Conservation (phyloP, 2,329 filamentous ascomycete species). For the Rutstroemia sp. region DNA sequence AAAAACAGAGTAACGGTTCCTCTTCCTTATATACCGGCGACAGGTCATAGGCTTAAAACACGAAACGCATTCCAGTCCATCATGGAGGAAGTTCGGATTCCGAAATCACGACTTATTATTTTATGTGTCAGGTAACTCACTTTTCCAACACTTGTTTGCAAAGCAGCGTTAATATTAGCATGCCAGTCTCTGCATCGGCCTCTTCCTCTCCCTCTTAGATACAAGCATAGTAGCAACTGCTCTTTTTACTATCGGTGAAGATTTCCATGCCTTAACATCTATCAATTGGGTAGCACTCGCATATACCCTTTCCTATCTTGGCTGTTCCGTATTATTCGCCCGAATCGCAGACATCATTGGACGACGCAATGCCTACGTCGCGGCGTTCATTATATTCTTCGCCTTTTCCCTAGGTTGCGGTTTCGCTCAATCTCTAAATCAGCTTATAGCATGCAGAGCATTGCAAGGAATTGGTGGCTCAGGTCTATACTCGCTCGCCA, state of each 20-base stretch:
- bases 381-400: slow-evolving; percentile 45
- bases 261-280: slow-evolving; percentile 39
- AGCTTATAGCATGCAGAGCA: slow-evolving; percentile 31
- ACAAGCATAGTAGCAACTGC: slow-evolving; percentile 54
- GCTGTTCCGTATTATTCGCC: slow-evolving; percentile 48
- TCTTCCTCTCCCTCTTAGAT: slow-evolving; percentile 55
- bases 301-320: slow-evolving; percentile 37
- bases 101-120: neutral
- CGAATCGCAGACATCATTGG: slow-evolving; percentile 33
- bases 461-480: slow-evolving; percentile 29
- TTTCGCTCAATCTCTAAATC: slow-evolving; percentile 35
- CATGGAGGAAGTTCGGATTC: no score
- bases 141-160: neutral
- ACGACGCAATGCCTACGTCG: slow-evolving; percentile 6
- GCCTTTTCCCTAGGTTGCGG: slow-evolving; percentile 50
- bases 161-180: no score
- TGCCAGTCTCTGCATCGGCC: slow-evolving; percentile 40
- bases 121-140: neutral
- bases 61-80: no score
- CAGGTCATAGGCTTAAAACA: no score
- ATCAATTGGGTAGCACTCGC: slow-evolving; percentile 50
- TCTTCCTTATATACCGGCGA: no score
- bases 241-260: slow-evolving; percentile 45
- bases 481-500: slow-evolving; percentile 32
- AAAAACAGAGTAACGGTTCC: no score